Evolutionary conservation across 306 rosid species (phyloP).

Genomic region (Acacia acuminata): DNA sequence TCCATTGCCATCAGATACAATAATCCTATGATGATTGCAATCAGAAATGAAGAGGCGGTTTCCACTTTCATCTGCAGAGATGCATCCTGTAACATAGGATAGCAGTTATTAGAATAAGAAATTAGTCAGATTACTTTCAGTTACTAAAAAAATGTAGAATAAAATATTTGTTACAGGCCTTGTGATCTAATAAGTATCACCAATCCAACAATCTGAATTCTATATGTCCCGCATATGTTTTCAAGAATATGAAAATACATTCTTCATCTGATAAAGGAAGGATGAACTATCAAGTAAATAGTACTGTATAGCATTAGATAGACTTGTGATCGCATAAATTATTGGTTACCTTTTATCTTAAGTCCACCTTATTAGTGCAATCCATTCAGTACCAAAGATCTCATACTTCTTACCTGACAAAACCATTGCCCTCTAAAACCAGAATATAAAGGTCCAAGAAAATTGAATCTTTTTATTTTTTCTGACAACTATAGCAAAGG

Average conservation of each 20-base stretch:
- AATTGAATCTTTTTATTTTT: not conserved
- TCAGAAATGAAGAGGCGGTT: conserved; percentile 82
- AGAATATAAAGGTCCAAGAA: not conserved
- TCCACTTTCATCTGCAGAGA: conserved; percentile 72
- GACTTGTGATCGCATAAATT: not conserved
- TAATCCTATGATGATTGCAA: conserved; percentile 87
- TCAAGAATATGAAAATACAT: conserved; percentile 15
- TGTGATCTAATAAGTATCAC: conserved; percentile 1
- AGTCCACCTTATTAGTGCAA: not conserved
- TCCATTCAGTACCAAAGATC: not conserved
- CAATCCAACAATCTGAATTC: conserved; percentile 3
- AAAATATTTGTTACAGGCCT: not conserved
- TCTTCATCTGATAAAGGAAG: not conserved
- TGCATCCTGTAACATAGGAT: conserved; percentile 61
- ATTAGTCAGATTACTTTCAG: conserved; percentile 12
- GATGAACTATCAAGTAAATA: conserved; percentile 10
- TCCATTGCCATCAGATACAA: conserved; percentile 66
- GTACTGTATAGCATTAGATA: not conserved
- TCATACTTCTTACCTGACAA: not conserved
- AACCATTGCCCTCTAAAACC: not conserved
- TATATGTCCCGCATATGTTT: not conserved
- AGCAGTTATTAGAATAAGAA: conserved; percentile 14
- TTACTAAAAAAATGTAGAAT: not conserved
- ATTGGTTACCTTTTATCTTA: not conserved
- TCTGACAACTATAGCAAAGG: not conserved